Evolutionary conservation across 768 basidiomycete genomes (phyloP).

Genomic region (Terana coerulea): DNA sequence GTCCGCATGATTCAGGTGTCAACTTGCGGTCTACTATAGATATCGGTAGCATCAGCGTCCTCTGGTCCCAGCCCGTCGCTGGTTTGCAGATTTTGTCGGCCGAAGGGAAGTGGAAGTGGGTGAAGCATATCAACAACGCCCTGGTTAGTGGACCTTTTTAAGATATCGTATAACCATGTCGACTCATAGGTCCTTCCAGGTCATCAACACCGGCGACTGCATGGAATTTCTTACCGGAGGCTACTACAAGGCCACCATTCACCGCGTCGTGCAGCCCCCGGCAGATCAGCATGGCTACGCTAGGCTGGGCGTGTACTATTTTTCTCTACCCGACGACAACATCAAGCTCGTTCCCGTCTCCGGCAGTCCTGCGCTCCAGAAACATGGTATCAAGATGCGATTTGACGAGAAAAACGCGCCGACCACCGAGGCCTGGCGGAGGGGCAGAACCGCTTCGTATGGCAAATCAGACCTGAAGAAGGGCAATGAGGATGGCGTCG

Average conservation of each 20-base stretch:
- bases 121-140: constrained; percentile 30
- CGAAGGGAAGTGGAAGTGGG: constrained; percentile 32
- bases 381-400: constrained; percentile 24
- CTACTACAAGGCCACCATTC: constrained; percentile 33
- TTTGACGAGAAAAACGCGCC: constrained; percentile 24
- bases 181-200: constrained; percentile 28
- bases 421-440: constrained; percentile 29
- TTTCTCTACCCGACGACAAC: constrained; percentile 30
- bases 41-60: constrained; percentile 29
- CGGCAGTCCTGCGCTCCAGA: constrained; percentile 29
- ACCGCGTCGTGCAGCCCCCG: constrained; percentile 36
- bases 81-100: constrained; percentile 31
- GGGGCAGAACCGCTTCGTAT: constrained; percentile 25
- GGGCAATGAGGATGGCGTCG: constrained; percentile 22
- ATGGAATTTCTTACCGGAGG: constrained; percentile 34
- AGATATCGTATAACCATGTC: not conserved
- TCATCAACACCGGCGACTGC: constrained; percentile 33
- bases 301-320: constrained; percentile 34
- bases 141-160: constrained; percentile 21
- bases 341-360: constrained; percentile 25
- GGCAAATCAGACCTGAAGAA: constrained; percentile 24
- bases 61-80: constrained; percentile 34
- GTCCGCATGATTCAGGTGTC: not conserved
- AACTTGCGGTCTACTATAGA: constrained; percentile 16
- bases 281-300: constrained; percentile 29